Conservation (phyloP, 176 grass and related monocot genomes). For the Musa schizocarpa region DNA sequence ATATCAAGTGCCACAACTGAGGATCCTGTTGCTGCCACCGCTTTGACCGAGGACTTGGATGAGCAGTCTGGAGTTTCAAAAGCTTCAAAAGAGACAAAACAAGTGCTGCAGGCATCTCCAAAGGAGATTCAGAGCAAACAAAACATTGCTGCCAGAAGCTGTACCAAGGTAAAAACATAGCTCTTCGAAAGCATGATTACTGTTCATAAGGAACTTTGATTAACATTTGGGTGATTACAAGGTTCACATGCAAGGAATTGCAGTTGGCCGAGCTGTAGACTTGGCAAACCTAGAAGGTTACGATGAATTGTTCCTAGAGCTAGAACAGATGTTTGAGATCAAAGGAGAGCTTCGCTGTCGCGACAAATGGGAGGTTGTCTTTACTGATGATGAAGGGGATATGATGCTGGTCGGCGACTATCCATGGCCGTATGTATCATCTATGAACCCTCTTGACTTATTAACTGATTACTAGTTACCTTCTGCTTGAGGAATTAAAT, state of each 20-base stretch:
- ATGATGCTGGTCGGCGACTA: slow-evolving; percentile 53
- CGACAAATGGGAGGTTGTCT: slow-evolving; percentile 43
- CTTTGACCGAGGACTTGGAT: slow-evolving; percentile 8
- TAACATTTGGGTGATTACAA: slow-evolving; percentile 14
- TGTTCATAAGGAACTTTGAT: neutral
- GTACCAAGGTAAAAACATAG: slow-evolving; percentile 30
- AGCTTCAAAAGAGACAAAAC: slow-evolving; percentile 5
- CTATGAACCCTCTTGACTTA: neutral
- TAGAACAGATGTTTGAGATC: slow-evolving; percentile 79
- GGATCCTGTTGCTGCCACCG: slow-evolving; percentile 8
- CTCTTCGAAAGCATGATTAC: neutral
- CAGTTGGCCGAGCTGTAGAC: slow-evolving; percentile 69
- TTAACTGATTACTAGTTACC: neutral
- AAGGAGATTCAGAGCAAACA: slow-evolving; percentile 38
- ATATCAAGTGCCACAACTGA: slow-evolving; percentile 11
- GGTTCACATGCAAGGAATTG: slow-evolving; percentile 93
- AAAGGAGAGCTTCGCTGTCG: slow-evolving; percentile 51
- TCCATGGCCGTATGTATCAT: slow-evolving; percentile 62
- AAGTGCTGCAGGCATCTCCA: slow-evolving; percentile 7
- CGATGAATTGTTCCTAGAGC: slow-evolving; percentile 41
- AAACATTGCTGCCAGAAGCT: slow-evolving; percentile 22
- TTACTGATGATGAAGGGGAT: slow-evolving; percentile 55
- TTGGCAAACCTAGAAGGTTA: slow-evolving; percentile 55
- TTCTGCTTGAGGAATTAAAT: neutral
- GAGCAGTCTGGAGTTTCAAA: slow-evolving; percentile 22